phyloP scores from a whole-genome alignment of 2,329 filamentous ascomycete genomes.

The Nothomitra cinnamomea region DNA sequence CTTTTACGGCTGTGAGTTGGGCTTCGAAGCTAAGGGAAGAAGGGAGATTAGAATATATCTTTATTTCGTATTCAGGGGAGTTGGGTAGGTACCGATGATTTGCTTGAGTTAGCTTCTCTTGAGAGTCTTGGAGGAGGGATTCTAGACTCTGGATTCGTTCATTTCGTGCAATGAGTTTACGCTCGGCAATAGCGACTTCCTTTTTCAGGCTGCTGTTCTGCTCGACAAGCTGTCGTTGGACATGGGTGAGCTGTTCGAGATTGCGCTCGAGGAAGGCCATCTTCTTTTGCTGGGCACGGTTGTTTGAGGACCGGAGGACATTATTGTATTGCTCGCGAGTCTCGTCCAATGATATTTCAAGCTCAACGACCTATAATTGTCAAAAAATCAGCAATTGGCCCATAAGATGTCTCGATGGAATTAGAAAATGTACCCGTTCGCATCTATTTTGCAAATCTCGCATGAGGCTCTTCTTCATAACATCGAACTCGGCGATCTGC shows the following conservation, averaged over 20 bases:
- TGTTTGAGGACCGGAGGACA: conserved; percentile 89
- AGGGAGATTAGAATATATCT: not conserved
- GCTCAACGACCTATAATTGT: conserved; percentile 49
- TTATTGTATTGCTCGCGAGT: conserved; percentile 99
- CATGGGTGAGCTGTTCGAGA: conserved; percentile 90
- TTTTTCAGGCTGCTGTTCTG: conserved; percentile 97
- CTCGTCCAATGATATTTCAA: conserved; percentile 94
- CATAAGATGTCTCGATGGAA: not conserved
- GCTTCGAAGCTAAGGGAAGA: conserved; percentile 66
- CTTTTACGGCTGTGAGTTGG: conserved; percentile 92
- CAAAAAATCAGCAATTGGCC: not conserved
- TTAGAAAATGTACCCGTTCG: conserved; percentile 46
- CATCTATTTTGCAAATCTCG: conserved; percentile 95
- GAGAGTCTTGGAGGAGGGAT: conserved; percentile 81
- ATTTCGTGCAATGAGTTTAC: conserved; percentile 89
- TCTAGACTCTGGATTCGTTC: conserved; percentile 94
- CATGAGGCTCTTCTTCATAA: conserved; percentile 99
- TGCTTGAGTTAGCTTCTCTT: conserved; percentile 93
- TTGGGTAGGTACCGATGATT: conserved; percentile 67
- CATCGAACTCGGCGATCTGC: conserved; percentile 96
- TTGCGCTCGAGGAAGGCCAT: conserved; percentile 99
- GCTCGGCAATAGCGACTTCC: conserved; percentile 95
- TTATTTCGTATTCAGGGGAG: conserved; percentile 6
- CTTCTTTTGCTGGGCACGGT: conserved; percentile 98
- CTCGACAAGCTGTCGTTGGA: conserved; percentile 93